Conservation (phyloP, 2,329 filamentous ascomycete genomes). For the Stemphylium beticola region DNA sequence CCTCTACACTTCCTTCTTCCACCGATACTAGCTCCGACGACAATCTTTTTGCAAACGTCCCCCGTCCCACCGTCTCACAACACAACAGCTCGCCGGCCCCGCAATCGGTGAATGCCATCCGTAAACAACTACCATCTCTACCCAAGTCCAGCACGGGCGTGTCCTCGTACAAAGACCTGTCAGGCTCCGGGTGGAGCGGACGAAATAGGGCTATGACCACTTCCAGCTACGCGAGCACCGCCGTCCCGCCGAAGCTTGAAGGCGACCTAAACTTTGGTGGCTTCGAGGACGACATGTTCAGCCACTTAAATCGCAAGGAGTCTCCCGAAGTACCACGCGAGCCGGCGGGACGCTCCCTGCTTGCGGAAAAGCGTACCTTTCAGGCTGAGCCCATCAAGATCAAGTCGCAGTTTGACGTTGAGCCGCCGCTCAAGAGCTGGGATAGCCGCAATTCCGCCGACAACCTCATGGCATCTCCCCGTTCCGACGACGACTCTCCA, state of each 20-base stretch:
- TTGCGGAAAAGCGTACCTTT: slow-evolving; percentile 44
- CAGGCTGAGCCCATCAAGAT: slow-evolving; percentile 54
- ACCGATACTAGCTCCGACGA: slow-evolving; percentile 47
- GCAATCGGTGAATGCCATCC: slow-evolving; percentile 27
- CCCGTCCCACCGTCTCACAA: slow-evolving; percentile 38
- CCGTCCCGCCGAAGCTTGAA: slow-evolving; percentile 60
- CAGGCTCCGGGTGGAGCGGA: slow-evolving; percentile 17
- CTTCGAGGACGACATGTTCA: slow-evolving; percentile 61
- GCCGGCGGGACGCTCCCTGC: slow-evolving; percentile 40
- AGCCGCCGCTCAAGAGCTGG: slow-evolving; percentile 60
- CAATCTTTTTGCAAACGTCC: slow-evolving; percentile 44
- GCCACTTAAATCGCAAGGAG: slow-evolving; percentile 37
- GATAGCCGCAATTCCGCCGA: slow-evolving; percentile 59
- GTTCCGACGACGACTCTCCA: slow-evolving; percentile 44
- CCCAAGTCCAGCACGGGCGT: slow-evolving; percentile 32
- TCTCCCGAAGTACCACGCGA: slow-evolving; percentile 36
- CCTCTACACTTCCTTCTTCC: slow-evolving; percentile 50
- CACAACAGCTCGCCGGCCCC: slow-evolving; percentile 39
- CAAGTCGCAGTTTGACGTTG: slow-evolving; percentile 52
- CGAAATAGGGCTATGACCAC: slow-evolving; percentile 53
- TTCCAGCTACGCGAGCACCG: slow-evolving; percentile 58
- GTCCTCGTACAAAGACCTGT: slow-evolving; percentile 27
- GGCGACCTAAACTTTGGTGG: slow-evolving; percentile 43
- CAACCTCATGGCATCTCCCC: slow-evolving; percentile 53
- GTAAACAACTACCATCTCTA: slow-evolving; percentile 38